Evolutionary conservation across 495 filamentous ascomycete species (phyloP), one percentile per base, ranked within the genome.

Genomic region (Podospora sp.): DNA sequence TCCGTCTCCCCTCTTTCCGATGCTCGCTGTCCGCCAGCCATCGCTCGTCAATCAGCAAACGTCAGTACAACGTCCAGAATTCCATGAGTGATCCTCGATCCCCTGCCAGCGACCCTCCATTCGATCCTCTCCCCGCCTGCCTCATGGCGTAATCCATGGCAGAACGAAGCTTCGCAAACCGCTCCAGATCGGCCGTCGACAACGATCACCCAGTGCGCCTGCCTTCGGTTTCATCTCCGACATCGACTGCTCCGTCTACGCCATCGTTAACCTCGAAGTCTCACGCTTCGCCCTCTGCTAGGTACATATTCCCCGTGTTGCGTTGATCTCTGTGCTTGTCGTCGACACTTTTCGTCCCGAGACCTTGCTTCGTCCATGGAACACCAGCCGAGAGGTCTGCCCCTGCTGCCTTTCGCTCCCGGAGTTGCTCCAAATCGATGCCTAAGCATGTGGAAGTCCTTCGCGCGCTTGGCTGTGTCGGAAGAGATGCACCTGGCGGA

Each of bases 71-170:
- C 20, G 8, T 55, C 21, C 22, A 22, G n/a, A 26, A 27, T 36
- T 53, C 58, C 52, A 72, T 75, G 68, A 46, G 68, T 69, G 67
- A 73, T 36, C 22, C 49, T 40, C 40, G 29, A 55, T 63, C 50
- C 6, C 50, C 33, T 59, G 63, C 65, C 20, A 18, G 16, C 33
- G 49, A 35, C 46, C 62, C 33, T 36, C 72, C 60, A 55, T 71
- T 60, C 63, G 59, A 65, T 63, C 63, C 62, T 46, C 65, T 63
- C 46, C 69, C 69, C 73, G 73, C 73, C 75, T 77, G 77, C 73
- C 77, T 73, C 75, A 84, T 84, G 82, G 82, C 82, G 82, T 84
- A 82, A 82, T 82, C 81, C 82, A 84, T 84, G 82, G 82, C 82
- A 84, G 82, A 84, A 79, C 81, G 81, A 82, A 83, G 79, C 77